phyloP scores from a whole-genome alignment of 768 basidiomycete species.

The Termitomyces sp. region DNA sequence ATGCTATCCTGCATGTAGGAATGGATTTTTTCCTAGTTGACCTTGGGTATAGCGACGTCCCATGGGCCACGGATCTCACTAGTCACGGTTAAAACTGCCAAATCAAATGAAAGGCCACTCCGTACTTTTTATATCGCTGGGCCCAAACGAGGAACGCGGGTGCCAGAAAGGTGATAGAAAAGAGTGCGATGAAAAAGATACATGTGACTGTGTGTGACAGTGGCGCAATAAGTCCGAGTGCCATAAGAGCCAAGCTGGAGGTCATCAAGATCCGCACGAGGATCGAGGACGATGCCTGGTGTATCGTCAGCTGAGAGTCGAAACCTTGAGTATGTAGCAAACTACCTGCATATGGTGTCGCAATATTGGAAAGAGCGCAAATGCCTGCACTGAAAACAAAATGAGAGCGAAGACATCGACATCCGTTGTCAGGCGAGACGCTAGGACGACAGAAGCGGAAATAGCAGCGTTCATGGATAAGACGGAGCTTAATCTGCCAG shows the following conservation, averaged over 20 bases:
- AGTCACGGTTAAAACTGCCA: constrained; percentile 6
- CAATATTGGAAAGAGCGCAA: constrained; percentile 80
- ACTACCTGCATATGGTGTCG: constrained; percentile 66
- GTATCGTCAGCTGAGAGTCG: constrained; percentile 2
- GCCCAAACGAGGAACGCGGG: constrained; percentile 79
- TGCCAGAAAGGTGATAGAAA: constrained; percentile 63
- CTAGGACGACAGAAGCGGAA: constrained; percentile 88
- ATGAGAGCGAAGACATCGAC: constrained; percentile 85
- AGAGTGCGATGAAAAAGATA: constrained; percentile 43
- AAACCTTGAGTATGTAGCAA: constrained; percentile 11
- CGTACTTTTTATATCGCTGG: constrained; percentile 82
- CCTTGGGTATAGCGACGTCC: constrained; percentile 80
- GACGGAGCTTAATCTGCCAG: constrained; percentile 66
- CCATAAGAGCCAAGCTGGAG: constrained; percentile 38
- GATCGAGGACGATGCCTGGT: constrained; percentile 43
- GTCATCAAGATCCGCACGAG: constrained; percentile 48
- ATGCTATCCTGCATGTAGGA: not conserved
- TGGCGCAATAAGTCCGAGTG: constrained; percentile 44
- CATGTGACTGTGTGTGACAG: constrained; percentile 51
- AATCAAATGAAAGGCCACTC: constrained; percentile 14
- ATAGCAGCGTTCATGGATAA: constrained; percentile 89
- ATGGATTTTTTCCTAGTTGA: constrained; percentile 27
- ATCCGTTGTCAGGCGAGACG: constrained; percentile 81
- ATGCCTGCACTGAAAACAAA: constrained; percentile 75
- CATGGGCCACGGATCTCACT: constrained; percentile 89